phyloP scores from a whole-genome alignment of 176 grass and related monocot genomes.

The Musa itinerans region DNA sequence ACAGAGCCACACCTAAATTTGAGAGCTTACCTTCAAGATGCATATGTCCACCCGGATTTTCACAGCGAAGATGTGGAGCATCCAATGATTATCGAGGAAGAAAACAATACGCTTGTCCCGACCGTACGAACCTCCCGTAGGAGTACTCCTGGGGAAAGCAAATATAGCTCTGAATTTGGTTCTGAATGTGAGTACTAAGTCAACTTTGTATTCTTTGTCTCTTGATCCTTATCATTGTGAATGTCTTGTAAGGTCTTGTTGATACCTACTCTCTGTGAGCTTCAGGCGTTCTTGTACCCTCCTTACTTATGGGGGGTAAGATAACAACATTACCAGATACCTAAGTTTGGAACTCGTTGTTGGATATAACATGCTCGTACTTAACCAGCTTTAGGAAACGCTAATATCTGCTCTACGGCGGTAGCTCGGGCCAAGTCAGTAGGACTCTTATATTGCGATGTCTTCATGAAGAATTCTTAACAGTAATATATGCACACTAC shows the following conservation, averaged over 20 bases:
- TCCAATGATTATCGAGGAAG: constrained; percentile 44
- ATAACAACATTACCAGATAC: no score
- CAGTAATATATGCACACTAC: no score
- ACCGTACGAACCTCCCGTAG: constrained; percentile 51
- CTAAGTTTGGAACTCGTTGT: no score
- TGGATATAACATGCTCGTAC: no score
- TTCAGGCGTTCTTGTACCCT: background rate
- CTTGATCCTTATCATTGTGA: constrained; percentile 18
- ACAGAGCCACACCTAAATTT: constrained; percentile 71
- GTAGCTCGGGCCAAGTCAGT: no score
- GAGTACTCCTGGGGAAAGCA: constrained; percentile 48
- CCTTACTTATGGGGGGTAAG: no score
- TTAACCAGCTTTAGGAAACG: no score
- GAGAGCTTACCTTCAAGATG: constrained; percentile 79
- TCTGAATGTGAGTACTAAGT: constrained; percentile 28
- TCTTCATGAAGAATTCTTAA: no score
- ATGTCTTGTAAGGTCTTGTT: constrained; percentile 22
- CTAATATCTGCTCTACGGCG: no score
- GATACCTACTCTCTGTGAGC: constrained; percentile 21
- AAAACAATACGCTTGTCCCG: constrained; percentile 47
- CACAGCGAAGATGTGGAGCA: constrained; percentile 31
- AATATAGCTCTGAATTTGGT: constrained; percentile 48
- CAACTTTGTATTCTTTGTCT: background rate
- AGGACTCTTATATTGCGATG: no score
- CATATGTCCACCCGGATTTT: constrained; percentile 87